Evolutionary conservation across 345 rosid species (phyloP), one percentile per base, ranked within the genome.

Genomic region (Syzygium aqueum): DNA sequence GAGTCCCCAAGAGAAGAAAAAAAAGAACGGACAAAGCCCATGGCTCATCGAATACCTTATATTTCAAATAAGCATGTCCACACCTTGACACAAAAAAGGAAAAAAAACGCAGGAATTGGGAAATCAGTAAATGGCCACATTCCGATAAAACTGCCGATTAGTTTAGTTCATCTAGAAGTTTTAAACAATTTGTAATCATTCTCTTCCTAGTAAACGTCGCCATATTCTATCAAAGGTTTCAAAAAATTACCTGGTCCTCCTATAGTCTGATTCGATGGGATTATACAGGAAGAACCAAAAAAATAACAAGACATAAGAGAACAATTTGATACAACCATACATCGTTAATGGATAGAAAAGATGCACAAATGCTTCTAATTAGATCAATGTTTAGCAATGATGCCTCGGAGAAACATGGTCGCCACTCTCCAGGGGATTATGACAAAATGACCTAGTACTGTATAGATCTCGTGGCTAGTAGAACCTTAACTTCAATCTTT

Each of bases 21-120:
- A 25, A 23, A 73, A 43, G 46, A 19, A 73, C 19, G 15, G 25
- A 37, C 49, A 37, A 19, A 73, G 21, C 27, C 46, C 82, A 73
- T 19, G 14, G 27, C 27, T 0, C 80, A 0, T 67, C 78, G 30
- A 0, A 30, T 0, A 30, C 17, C 78, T 30, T 37, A 67, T 4
- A 16, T 30, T 30, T 67, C 40, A 30, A 8, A 16, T 65, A 65
- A 30, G 6, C 19, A 73, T 19, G 46, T 73, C 80, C 23, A 19
- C 49, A 10, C 49, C 49, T 33, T 73, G 80, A 33, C 25, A 37
- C 80, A 16, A 33, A 33, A 28, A 65, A 33, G 17, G 0, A 0
- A 19, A 19, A 33, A 33, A 19, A 40, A 33, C 11, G 11, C 12
- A 73, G 46, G 14, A 73, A 73, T 73, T 73, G 49, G 46, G 49